Evolutionary conservation across 345 rosid species (phyloP).

Genomic region (Arabidopsis arenosa): DNA sequence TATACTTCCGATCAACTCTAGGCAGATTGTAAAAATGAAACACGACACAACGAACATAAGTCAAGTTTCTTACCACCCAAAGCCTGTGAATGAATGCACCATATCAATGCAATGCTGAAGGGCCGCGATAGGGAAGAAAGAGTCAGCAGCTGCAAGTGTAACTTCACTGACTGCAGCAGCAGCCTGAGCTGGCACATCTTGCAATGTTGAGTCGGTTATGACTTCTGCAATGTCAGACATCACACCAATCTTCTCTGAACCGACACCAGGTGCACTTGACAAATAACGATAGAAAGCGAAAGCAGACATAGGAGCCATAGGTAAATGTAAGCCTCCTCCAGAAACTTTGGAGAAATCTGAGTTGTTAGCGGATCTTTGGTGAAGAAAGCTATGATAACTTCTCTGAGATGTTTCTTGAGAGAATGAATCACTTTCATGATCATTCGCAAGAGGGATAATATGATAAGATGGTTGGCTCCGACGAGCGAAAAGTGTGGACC

Average conservation of each 20-base stretch:
- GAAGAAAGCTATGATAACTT: slow-evolving; percentile 47
- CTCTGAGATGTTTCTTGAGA: slow-evolving; percentile 42
- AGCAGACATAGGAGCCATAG: slow-evolving; percentile 46
- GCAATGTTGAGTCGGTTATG: slow-evolving; percentile 55
- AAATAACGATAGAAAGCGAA: slow-evolving; percentile 58
- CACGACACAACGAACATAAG: neutral
- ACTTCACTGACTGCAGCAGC: slow-evolving; percentile 67
- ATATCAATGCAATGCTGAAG: slow-evolving; percentile 75
- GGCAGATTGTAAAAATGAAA: neutral
- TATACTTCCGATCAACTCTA: neutral
- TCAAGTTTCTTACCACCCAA: slow-evolving; percentile 57
- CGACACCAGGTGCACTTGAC: slow-evolving; percentile 59
- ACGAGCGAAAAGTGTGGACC: slow-evolving; percentile 53
- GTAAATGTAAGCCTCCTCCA: slow-evolving; percentile 42
- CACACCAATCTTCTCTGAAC: slow-evolving; percentile 54
- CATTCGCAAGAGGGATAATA: slow-evolving; percentile 51
- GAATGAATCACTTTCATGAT: slow-evolving; percentile 37
- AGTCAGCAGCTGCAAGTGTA: slow-evolving; percentile 75
- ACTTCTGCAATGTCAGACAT: slow-evolving; percentile 58
- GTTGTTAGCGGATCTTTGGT: slow-evolving; percentile 45
- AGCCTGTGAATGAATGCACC: slow-evolving; percentile 68
- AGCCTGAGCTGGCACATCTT: slow-evolving; percentile 57
- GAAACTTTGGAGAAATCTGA: slow-evolving; percentile 39
- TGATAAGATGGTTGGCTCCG: slow-evolving; percentile 48
- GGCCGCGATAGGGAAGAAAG: slow-evolving; percentile 63